Evolutionary conservation across 208 protist genomes (phyloP), one percentile per base, ranked within the genome.

Genomic region (Leishmania tarentolae): DNA sequence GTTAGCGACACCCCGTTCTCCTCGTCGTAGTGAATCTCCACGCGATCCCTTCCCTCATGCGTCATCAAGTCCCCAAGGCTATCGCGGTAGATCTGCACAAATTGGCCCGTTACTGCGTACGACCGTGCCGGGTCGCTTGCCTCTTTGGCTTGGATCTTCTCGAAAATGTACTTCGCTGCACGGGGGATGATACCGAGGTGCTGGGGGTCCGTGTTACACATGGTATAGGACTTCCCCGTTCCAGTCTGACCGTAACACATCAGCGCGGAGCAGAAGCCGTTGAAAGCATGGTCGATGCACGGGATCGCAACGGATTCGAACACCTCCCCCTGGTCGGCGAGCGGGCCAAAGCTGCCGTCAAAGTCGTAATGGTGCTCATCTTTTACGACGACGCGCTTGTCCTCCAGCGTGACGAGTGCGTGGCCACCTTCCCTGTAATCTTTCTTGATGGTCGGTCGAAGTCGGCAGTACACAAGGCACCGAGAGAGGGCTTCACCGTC

Each of bases 201-300:
- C 35, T 88, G 90, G 3, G 86, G 86, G n/a, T 90, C 82, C 17
- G 87, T 96, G 82, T 95, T 95, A 85, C 91, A 97, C 96, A 98
- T 97, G 13, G 96, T 98, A 85, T 87, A 97, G 21, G 94, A 94
- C 86, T 98, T 98, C 52, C 96, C 96, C 0, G 96, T 97, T 70
- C 95, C 94, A 15, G 96, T 98, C 83, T 97, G 96, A 0, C 96
- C 96, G 84, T 98, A 98, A 79, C 93, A 96, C 93, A 98, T 97
- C 40, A 98, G 81, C 0, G 96, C 94, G 8, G 91, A 91, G 77
- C 90, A 95, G 86, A 96, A 97, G 24, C 96, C 96, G 37, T 95
- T 89, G 79, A 98, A 94, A 31, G 94, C 92, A 78, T 97, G 92
- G 47, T 92, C 86, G 50, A 98, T 88, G 69, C 92, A 96, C 2